Percentiles rank a stretch among this genome's conserved stretches.
phyloP scores from a whole-genome alignment of 73 alveolate species.

The Effrenium voratum region DNA sequence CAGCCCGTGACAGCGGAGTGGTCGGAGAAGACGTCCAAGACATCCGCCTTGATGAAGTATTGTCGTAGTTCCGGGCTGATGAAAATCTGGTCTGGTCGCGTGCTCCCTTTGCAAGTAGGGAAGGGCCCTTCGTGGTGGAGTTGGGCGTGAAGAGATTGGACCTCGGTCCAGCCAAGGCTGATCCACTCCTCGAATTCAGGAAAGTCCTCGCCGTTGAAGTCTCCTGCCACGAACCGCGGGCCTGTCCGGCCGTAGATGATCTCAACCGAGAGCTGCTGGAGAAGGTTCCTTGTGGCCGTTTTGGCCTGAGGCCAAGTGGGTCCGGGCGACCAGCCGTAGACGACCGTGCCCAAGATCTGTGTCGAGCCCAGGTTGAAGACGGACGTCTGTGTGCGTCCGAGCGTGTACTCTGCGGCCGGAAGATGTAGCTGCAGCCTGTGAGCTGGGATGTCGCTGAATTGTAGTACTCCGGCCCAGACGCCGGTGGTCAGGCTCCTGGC shows the following conservation, averaged over 20 bases:
- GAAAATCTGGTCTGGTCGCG: neutral
- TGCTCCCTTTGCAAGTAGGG: neutral
- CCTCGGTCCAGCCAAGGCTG: neutral
- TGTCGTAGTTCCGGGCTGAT: neutral
- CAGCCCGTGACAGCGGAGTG: neutral
- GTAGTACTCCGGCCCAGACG: neutral
- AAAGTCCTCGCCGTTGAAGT: neutral
- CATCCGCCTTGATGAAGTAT: neutral
- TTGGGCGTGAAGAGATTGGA: neutral
- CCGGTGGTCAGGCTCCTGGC: neutral
- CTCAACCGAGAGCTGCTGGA: neutral
- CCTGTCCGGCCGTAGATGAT: neutral
- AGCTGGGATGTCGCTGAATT: neutral
- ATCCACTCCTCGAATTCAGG: neutral
- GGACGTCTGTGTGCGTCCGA: neutral
- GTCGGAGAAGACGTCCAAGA: neutral
- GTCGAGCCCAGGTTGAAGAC: neutral
- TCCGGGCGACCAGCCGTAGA: neutral
- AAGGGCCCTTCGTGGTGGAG: neutral
- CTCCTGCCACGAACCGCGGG: neutral
- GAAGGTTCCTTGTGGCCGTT: neutral
- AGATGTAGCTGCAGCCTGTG: neutral
- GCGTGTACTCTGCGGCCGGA: neutral
- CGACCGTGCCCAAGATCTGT: neutral
- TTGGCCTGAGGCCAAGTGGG: neutral